Evolutionary conservation across 2,329 filamentous ascomycete species (phyloP), one percentile per base, ranked within the genome.

Genomic region (Fusarium pseudoanthophilum): DNA sequence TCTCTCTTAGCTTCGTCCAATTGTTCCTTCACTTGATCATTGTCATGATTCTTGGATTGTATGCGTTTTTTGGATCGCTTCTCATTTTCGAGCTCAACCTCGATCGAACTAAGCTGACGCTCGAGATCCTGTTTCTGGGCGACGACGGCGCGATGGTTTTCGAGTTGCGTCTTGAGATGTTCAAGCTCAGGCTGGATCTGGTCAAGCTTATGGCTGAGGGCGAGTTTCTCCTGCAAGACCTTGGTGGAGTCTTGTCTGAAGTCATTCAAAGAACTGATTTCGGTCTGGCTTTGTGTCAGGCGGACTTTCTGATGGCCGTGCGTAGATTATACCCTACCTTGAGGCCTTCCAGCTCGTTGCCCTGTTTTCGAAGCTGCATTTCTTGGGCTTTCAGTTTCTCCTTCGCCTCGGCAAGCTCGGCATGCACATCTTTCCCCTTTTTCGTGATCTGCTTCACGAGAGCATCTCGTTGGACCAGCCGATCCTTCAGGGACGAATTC

Each of bases 41-140:
- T 72, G 53, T 83, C 84, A 74, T 82, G 73, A 26, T 75, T 77
- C 45, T 77, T 78, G 30, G 78, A 74, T 39, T 79, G 75, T n/a
- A 78, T 74, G 20, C 78, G 78, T 34, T 80, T 75, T 36, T 79
- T 81, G 5, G 80, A 80, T 62, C 80, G 78, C 67, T 82, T 95
- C 79, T 96, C 93, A 74, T 93, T 93, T 73, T 95, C 93, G 5
- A 97, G 86, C 76, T 97, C 93, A 48, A 94, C 91, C 80, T 97
- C 93, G 5, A 95, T 82, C 4, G 92, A 90, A 78, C 88, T 92
- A 34, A 97, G 82, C 81, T 96, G 93, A 52, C 93, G 91, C 79
- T 96, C 92, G 20, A 98, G 83, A 4, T 92, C 88, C 51, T 95
- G 86, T 80, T 97, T 97, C 79, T 97, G 94, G 4, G 92, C 86